Percentiles rank a stretch among this genome's conserved stretches.
These are phyloP conservation scores for Pneumocystis canis DNA, from an alignment of 1,139 yeast genomes.

Conservation along the genomic window DNA sequence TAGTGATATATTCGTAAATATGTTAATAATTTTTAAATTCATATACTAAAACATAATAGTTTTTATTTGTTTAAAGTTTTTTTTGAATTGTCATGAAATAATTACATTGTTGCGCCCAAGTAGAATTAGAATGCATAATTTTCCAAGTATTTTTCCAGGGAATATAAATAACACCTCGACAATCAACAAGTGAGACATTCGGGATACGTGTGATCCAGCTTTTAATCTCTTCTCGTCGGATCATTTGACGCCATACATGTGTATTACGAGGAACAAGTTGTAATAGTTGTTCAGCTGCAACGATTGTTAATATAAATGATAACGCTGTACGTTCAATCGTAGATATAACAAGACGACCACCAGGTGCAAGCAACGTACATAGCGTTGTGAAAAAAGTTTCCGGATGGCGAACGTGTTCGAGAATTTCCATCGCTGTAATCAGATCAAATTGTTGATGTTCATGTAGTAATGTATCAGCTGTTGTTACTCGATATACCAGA, in stretches of 20 bases:
- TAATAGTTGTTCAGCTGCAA: constrained; percentile 71
- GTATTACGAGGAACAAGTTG: constrained; percentile 83
- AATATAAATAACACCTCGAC: constrained; percentile 11
- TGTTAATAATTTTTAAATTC: too few relatives aligned
- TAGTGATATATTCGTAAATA: too few relatives aligned
- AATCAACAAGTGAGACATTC: constrained; percentile 21
- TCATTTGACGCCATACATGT: constrained; percentile 74
- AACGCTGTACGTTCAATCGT: constrained; percentile 81
- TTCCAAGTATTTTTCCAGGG: constrained; percentile 9
- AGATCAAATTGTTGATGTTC: constrained; percentile 40
- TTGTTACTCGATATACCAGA: constrained; percentile 40
- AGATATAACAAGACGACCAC: constrained; percentile 75
- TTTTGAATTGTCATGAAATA: constrained; percentile 1
- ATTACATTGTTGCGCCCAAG: constrained; percentile 11
- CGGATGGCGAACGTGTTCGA: constrained; percentile 87
- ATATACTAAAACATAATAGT: background rate
- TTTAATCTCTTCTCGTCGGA: constrained; percentile 56
- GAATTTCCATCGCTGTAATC: constrained; percentile 82
- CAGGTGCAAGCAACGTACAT: constrained; percentile 50
- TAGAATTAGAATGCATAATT: constrained; percentile 1
- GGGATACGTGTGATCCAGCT: constrained; percentile 43
- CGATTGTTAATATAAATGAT: constrained; percentile 89
- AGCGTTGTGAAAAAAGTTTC: constrained; percentile 55
- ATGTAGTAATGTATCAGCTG: constrained; percentile 32
- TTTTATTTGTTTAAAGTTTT: background rate